phyloP scores from a whole-genome alignment of 352 stramenopile species.

The Phytophthora cryptogea region DNA sequence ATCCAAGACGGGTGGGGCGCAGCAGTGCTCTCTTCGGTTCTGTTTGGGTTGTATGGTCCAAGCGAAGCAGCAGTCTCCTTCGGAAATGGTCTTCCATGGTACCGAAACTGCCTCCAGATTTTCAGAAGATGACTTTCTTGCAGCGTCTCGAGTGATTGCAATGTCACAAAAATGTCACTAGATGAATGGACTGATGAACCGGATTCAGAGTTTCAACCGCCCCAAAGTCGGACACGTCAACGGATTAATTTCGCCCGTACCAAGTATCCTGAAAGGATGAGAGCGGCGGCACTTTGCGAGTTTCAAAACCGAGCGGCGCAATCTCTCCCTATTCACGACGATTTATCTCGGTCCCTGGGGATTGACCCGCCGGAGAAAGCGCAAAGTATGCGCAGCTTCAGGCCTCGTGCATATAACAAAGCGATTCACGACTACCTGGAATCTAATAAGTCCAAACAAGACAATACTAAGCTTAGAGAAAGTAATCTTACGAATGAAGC shows the following conservation, averaged over 20 bases:
- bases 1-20: conserved; percentile 27
- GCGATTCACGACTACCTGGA: neutral
- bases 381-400: neutral
- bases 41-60: conserved; percentile 52
- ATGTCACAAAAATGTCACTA: neutral
- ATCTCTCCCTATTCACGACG: neutral
- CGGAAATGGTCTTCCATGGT: conserved; percentile 38
- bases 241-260: neutral
- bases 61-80: conserved; percentile 44
- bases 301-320: neutral
- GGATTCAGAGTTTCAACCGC: conserved; percentile 12
- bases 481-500: neutral
- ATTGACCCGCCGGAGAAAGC: neutral
- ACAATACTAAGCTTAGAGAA: neutral
- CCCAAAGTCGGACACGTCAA: neutral
- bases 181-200: conserved; percentile 2
- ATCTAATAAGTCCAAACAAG: neutral
- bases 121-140: neutral
- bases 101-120: conserved; percentile 2
- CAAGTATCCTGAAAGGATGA: neutral
- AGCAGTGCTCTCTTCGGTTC: conserved; percentile 47
- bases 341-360: neutral
- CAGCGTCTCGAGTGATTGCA: neutral
- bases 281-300: neutral
- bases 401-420: neutral